Evolutionary conservation across 345 rosid species (phyloP).

Genomic region (Cardamine resedifolia): DNA sequence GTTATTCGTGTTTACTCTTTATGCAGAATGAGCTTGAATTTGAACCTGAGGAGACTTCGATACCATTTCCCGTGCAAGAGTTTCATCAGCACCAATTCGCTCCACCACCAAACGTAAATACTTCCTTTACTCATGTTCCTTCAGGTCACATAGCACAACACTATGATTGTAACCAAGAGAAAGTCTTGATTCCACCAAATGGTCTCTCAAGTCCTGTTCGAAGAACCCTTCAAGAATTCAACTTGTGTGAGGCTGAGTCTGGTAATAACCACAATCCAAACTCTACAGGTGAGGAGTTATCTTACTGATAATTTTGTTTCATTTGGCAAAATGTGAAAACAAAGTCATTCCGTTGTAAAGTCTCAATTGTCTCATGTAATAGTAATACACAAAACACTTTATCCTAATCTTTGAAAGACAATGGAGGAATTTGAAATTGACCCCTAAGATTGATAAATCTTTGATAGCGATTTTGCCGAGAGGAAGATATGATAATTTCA

Average conservation of each 20-base stretch:
- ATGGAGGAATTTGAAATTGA: conserved; percentile 1
- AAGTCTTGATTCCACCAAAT: conserved; percentile 42
- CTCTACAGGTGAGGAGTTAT: conserved; percentile 2
- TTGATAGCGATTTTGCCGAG: conserved; percentile 28
- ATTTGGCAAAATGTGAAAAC: not conserved
- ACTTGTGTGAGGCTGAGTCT: conserved; percentile 39
- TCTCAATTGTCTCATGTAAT: conserved; percentile 25
- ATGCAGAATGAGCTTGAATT: conserved; percentile 74
- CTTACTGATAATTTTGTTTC: conserved; percentile 9
- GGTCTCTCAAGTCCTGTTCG: conserved; percentile 73
- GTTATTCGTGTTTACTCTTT: not conserved
- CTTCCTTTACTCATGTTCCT: conserved; percentile 37
- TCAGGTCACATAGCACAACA: conserved; percentile 42
- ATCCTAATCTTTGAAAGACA: not conserved
- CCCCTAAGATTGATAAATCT: conserved; percentile 11
- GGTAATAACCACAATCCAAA: conserved; percentile 26
- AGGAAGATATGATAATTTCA: conserved; percentile 15
- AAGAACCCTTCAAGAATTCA: conserved; percentile 63
- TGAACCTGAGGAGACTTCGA: conserved; percentile 58
- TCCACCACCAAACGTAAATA: conserved; percentile 37
- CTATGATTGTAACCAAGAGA: conserved; percentile 45
- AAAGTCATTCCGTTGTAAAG: conserved; percentile 21
- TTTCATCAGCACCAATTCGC: conserved; percentile 45
- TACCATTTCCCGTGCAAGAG: conserved; percentile 45
- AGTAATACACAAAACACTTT: conserved; percentile 28